These are phyloP conservation scores for Arctium lappa DNA, from an alignment of 129 eudicot genomes.

Conservation along the genomic window DNA sequence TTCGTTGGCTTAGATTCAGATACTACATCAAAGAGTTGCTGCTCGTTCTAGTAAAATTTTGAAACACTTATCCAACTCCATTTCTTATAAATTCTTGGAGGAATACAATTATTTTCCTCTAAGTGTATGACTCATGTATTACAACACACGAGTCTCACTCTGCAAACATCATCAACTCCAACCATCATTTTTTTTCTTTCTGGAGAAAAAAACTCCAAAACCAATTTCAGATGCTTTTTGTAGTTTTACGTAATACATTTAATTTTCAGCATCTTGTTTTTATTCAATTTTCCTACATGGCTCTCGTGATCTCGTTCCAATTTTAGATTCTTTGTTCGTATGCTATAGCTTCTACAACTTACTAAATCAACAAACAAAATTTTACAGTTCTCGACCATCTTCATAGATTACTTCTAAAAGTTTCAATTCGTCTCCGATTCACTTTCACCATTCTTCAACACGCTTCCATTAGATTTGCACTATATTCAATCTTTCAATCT, in stretches of 20 bases:
- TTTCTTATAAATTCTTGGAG: too few species aligned
- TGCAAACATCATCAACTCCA: too few species aligned
- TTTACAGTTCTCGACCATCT: not conserved
- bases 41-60: too few species aligned
- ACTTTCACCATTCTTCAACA: not conserved
- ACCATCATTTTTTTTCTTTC: too few species aligned
- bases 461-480: not conserved
- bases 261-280: not conserved
- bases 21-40: too few species aligned
- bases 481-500: too few species aligned
- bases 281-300: not conserved
- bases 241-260: not conserved
- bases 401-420: not conserved
- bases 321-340: too few species aligned
- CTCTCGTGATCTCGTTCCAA: not conserved
- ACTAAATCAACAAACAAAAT: not conserved
- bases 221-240: not conserved
- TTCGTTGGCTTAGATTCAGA: too few species aligned
- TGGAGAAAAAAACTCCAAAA: not conserved
- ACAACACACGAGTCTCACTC: too few species aligned
- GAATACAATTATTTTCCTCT: too few species aligned
- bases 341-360: not conserved
- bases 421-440: not conserved
- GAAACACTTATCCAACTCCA: too few species aligned
- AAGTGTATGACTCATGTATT: too few species aligned